Conservation (phyloP, 306 rosid species). For the Parietaria judaica region DNA sequence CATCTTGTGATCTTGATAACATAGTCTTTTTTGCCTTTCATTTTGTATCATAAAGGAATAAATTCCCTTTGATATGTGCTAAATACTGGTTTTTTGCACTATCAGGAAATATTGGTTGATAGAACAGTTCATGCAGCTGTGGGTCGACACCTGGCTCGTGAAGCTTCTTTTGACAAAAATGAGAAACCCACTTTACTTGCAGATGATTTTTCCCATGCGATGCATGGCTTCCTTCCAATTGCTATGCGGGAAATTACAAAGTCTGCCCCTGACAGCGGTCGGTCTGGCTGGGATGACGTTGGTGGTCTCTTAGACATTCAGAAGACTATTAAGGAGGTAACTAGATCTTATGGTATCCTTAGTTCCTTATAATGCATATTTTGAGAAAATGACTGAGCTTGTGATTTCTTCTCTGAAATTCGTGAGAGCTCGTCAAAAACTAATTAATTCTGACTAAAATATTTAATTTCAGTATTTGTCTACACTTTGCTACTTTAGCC, state of each 20-base stretch:
- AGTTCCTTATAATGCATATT: neutral
- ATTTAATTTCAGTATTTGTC: too few relatives aligned
- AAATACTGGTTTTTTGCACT: constrained; percentile 13
- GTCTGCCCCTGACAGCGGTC: constrained; percentile 65
- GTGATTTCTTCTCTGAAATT: too few relatives aligned
- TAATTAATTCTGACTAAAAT: too few relatives aligned
- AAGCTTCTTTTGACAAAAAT: constrained; percentile 28
- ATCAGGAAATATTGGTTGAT: constrained; percentile 89
- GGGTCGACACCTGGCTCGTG: constrained; percentile 55
- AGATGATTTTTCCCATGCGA: constrained; percentile 82
- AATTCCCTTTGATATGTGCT: constrained; percentile 8
- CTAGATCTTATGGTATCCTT: neutral
- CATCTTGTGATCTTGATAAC: neutral
- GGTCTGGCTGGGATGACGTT: constrained; percentile 93
- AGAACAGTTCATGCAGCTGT: constrained; percentile 88
- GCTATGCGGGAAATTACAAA: constrained; percentile 91
- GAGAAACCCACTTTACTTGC: constrained; percentile 49
- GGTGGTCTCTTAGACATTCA: constrained; percentile 86
- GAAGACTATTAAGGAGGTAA: constrained; percentile 82
- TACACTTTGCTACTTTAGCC: too few relatives aligned
- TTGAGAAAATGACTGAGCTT: neutral
- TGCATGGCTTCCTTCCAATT: constrained; percentile 87
- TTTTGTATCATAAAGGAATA: constrained; percentile 1
- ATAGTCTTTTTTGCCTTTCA: neutral
- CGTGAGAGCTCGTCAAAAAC: too few relatives aligned